phyloP scores from a whole-genome alignment of 805 yeast genomes.

The Metschnikowia lunata region DNA sequence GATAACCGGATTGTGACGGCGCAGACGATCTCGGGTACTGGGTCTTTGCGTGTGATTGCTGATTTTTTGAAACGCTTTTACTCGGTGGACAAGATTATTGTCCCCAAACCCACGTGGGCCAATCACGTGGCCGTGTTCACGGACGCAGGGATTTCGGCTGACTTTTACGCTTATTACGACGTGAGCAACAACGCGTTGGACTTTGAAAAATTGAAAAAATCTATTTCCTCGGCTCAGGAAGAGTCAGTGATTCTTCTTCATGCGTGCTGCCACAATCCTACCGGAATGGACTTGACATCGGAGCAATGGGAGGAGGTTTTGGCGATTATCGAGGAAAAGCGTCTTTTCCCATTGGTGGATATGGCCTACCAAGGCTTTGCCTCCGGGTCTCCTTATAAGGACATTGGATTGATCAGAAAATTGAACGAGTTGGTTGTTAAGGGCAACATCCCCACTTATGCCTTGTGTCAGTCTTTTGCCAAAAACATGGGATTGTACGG shows the following conservation, averaged over 20 bases:
- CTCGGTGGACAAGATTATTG: slow-evolving; percentile 50
- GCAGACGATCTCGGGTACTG: slow-evolving; percentile 94
- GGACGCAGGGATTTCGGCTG: slow-evolving; percentile 63
- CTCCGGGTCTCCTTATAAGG: slow-evolving; percentile 75
- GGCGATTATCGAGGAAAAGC: slow-evolving; percentile 52
- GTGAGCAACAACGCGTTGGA: slow-evolving; percentile 57
- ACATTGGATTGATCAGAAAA: slow-evolving; percentile 47
- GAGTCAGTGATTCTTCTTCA: slow-evolving; percentile 74
- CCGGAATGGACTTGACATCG: slow-evolving; percentile 84
- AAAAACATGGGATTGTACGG: slow-evolving; percentile 48
- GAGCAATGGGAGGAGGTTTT: slow-evolving; percentile 79
- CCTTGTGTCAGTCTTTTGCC: slow-evolving; percentile 49
- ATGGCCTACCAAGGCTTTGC: slow-evolving; percentile 96
- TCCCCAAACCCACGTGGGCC: slow-evolving; percentile 93
- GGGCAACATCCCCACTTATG: slow-evolving; percentile 47
- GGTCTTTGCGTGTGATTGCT: slow-evolving; percentile 82
- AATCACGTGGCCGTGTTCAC: slow-evolving; percentile 80
- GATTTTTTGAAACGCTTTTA: slow-evolving; percentile 67
- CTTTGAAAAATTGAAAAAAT: slow-evolving; percentile 56
- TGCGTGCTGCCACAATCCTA: slow-evolving; percentile 97
- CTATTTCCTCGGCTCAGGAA: slow-evolving; percentile 49
- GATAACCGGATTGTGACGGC: slow-evolving; percentile 71
- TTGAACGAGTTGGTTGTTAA: slow-evolving; percentile 47
- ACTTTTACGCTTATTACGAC: slow-evolving; percentile 70
- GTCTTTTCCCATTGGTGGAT: slow-evolving; percentile 78